Evolutionary conservation across 257 asterid species (phyloP), one percentile per base, ranked within the genome.

Genomic region (Gynochthodes officinalis): DNA sequence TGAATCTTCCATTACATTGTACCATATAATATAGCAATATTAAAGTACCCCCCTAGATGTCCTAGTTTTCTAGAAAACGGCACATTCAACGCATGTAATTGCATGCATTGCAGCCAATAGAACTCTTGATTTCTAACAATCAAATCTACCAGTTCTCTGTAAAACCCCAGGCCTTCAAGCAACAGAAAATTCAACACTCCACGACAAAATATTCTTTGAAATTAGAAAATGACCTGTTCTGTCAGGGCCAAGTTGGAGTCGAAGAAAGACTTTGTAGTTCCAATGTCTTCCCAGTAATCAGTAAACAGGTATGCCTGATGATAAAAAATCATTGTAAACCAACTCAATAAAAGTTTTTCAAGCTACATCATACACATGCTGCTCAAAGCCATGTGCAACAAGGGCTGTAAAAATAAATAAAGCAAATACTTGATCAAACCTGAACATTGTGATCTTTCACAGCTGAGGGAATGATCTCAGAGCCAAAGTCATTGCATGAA

Each of bases 221-320:
- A 59, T n/a, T 33, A 32, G 65, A 25, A 8, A 69, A 73, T 60
- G 48, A 91, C 97, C 97, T 94, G 96, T 80, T 92, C 86, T 1
- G 98, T 79, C 67, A 95, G 96, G 77, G 96, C 98, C 84, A 95
- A 86, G 81, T 95, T 95, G 67, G 98, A 96, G 67, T 95, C 94
- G 27, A 87, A 95, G 78, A 95, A 92, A n/a, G 98, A 84, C 82
- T 82, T 90, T 40, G 92, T 83, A 39, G 98, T 90, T 78, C 99
- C 97, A 43, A 94, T 94, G 79, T 94, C 99, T 80, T 94, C 98
- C 97, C 97, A 94, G 75, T 94, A 89, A 82, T 94, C 98, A 44
- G 75, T 82, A 78, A 94, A 94, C 67, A 94, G 66, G 79, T 86
- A 89, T 27, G 98, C 98, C 98, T 94, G 83, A 53, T 48, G 62